These are phyloP conservation scores for Chamaecrista fasciculata DNA, from an alignment of 306 rosid genomes.

Conservation along the genomic window DNA sequence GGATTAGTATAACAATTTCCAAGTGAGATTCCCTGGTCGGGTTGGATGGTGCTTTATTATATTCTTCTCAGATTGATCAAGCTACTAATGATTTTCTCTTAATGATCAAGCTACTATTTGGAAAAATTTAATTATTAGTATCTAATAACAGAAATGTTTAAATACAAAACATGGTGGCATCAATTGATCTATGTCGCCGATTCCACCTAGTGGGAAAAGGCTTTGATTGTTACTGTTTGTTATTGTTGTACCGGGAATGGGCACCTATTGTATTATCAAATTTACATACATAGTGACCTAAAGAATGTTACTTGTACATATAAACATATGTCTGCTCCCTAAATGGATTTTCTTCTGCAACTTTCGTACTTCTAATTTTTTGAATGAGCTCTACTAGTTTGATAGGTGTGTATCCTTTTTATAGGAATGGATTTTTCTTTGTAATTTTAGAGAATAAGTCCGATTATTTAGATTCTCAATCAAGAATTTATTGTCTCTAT, in stretches of 20 bases:
- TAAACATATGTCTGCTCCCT: not conserved
- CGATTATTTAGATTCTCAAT: constrained; percentile 13
- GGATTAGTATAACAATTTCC: not conserved
- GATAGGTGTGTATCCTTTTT: not conserved
- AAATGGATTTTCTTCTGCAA: not conserved
- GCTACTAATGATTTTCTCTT: too few relatives aligned
- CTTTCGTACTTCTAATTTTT: constrained; percentile 7
- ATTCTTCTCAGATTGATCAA: not conserved
- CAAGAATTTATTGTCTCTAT: constrained; percentile 10
- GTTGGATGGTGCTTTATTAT: not conserved
- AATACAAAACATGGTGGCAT: too few relatives aligned
- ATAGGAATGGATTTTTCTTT: constrained; percentile 1
- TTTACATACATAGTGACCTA: not conserved
- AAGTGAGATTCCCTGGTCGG: not conserved
- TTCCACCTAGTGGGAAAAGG: too few relatives aligned
- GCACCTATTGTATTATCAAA: not conserved
- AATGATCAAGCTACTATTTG: too few relatives aligned
- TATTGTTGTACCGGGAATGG: too few relatives aligned
- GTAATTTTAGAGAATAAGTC: not conserved
- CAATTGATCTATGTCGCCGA: too few relatives aligned
- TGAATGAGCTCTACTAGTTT: constrained; percentile 16
- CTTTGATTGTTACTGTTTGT: too few relatives aligned
- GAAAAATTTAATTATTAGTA: too few relatives aligned
- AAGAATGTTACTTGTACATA: not conserved
- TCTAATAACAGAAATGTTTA: too few relatives aligned